Base-by-base conservation (phyloP, 352 stramenopile species). In the Globisporangium viniferum region DNA sequence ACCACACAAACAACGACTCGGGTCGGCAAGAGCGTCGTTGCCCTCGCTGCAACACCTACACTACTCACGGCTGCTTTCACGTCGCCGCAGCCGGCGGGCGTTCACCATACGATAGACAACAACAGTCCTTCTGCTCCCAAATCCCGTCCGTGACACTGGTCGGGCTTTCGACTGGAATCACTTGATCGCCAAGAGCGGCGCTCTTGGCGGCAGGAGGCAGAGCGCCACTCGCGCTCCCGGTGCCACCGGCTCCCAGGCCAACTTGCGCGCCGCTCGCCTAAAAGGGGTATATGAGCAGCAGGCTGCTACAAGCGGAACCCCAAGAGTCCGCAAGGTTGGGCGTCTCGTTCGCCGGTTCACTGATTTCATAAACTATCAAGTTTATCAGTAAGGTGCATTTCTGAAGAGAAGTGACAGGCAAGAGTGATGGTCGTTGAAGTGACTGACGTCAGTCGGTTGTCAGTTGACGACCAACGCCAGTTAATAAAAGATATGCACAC, bases 371-470 rank as follows among this genome's bases (percentile, higher is more conserved):
- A 7, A 53, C 5, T n/a, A 6, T 31, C 29, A 31, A 31, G 29
- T 31, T 31, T 31, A 31, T 31, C 49, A 56, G 9, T 22, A 0
- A 54, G 7, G 22, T 56, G n/a, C 10, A 27, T 33, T 24, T 18
- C 22, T 35, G 49, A 29, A 6, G 36, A 22, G 27, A 29, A 54
- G 14, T 54, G 48, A 54, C 20, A 53, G 39, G 53, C 27, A n/a
- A n/a, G 54, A 39, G 54, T 44, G 29, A 39, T 59, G 53, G 53
- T 39, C 29, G 29, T 59, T 41, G 54, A 59, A 59, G 54, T 39
- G 53, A 31, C 5, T 22, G 29, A 31, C 3, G 29, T 3, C 51
- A 56, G 41, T 49, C 15, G 15, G 14, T n/a, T 49, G 15, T n/a
- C 41, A 48, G 41, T 9, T 49, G 41, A 49, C 41, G 10, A 41